Evolutionary conservation across 1,284 basidiomycete species (phyloP), one percentile per base, ranked within the genome.

Genomic region (Flammula alnicola): DNA sequence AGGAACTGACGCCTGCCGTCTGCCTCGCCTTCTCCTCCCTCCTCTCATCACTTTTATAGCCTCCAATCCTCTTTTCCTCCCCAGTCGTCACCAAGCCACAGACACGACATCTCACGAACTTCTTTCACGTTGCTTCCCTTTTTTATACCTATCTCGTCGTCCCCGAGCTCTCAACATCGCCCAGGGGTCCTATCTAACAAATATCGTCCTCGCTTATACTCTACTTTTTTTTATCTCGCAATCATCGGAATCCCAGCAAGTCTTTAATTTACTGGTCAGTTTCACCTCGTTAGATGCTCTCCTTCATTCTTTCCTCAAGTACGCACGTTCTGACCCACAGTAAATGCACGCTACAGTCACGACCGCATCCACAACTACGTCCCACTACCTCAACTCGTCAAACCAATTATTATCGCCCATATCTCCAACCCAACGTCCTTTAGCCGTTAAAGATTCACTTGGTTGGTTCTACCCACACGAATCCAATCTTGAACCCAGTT

Each of bases 261-360:
- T 69, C 70, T 76, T 78, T 86, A 79, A 77, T 81, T 83, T 78
- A 80, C 79, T 78, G 75, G 84, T 79, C 62, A 72, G 76, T 73
- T 40, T 30, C 49, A 42, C 47, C 33, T 53, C 32, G 47, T 6
- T 31, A 25, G 46, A 61, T 56, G 43, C 52, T 32, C 57, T 60
- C 49, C 43, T 48, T 49, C 54, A 54, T 62, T 46, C 63, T 63
- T 49, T 54, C 54, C 55, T 59, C 58, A 67, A 62, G 51, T 61
- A 57, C 57, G 57, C 59, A 51, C 57, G 46, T 67, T 70, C 68
- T 72, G 56, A 63, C 63, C 52, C 68, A 52, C 57, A 67, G 64
- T 75, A 73, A 78, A 81, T 83, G 77, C 76, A 76, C 73, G 74
- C 75, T 71, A 71, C 74, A 74, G 77, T 81, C 67, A 80, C 80